Conservation (phyloP, 345 rosid genomes). For the Arabis hirsuta region DNA sequence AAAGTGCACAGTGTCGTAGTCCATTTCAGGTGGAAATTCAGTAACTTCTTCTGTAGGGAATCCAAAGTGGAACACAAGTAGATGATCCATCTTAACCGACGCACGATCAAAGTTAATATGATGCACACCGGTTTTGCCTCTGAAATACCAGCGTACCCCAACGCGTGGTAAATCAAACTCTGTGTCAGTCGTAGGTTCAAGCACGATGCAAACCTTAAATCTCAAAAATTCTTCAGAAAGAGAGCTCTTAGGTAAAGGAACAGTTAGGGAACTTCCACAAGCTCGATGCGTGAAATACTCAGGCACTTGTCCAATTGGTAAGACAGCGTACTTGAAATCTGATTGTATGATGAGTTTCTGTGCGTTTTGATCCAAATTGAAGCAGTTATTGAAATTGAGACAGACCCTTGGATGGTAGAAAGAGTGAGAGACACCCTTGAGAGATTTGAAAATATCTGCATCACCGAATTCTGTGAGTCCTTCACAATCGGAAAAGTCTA, state of each 20-base stretch:
- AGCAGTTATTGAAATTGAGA: not conserved
- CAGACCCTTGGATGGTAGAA: too few relatives aligned
- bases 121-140: not conserved
- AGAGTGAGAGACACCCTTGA: too few relatives aligned
- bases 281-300: not conserved
- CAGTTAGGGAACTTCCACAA: not conserved
- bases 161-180: too few relatives aligned
- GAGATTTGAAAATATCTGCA: not conserved
- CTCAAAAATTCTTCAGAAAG: not conserved
- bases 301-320: slow-evolving; percentile 2
- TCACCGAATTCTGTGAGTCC: not conserved
- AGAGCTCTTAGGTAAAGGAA: not conserved
- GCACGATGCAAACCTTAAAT: not conserved
- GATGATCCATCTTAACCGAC: not conserved
- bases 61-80: slow-evolving; percentile 1
- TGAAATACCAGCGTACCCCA: not conserved
- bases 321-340: not conserved
- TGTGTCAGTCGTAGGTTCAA: not conserved
- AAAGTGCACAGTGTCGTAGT: not conserved
- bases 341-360: not conserved
- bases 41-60: slow-evolving; percentile 15
- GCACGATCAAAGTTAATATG: not conserved
- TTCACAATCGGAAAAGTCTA: slow-evolving; percentile 19
- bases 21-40: not conserved
- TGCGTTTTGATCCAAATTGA: not conserved